A percentile compares a stretch with the other conserved stretches of the same genome.
These are phyloP conservation scores for Amanita rubescens DNA, from an alignment of 768 basidiomycete genomes.

Conservation along the genomic window DNA sequence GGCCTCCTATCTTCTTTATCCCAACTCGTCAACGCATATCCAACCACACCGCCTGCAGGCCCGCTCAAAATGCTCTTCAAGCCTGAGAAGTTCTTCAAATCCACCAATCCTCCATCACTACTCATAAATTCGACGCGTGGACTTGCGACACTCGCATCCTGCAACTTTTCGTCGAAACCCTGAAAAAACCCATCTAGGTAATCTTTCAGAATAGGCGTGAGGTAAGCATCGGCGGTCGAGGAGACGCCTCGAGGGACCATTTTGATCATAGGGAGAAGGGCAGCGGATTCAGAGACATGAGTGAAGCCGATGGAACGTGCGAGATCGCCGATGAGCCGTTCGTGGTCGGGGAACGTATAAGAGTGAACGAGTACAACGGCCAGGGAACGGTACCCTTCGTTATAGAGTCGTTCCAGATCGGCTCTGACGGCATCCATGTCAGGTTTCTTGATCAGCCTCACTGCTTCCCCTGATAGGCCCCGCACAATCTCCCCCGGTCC, in stretches of 20 bases:
- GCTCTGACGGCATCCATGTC: slow-evolving; percentile 45
- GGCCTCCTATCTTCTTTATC: slow-evolving; percentile 62
- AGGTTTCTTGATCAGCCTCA: slow-evolving; percentile 71
- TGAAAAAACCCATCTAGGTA: slow-evolving; percentile 90
- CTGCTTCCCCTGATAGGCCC: slow-evolving; percentile 86
- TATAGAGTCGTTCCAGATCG: slow-evolving; percentile 67
- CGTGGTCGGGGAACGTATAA: slow-evolving; percentile 87
- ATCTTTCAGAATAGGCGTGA: slow-evolving; percentile 78
- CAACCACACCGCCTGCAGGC: slow-evolving; percentile 94
- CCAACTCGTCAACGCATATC: slow-evolving; percentile 91
- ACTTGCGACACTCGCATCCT: slow-evolving; percentile 47
- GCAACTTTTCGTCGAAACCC: slow-evolving; percentile 75
- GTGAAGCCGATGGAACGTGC: slow-evolving; percentile 81
- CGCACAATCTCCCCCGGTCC: slow-evolving; percentile 74
- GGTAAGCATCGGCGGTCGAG: slow-evolving; percentile 90
- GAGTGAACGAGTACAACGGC: slow-evolving; percentile 90
- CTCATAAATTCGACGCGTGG: slow-evolving; percentile 94
- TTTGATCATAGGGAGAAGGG: slow-evolving; percentile 91
- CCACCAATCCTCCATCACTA: slow-evolving; percentile 82
- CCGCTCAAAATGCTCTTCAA: slow-evolving; percentile 90
- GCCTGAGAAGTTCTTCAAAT: slow-evolving; percentile 81
- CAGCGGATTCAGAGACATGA: slow-evolving; percentile 83
- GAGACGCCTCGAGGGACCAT: slow-evolving; percentile 91
- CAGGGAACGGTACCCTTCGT: slow-evolving; percentile 78
- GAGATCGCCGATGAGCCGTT: slow-evolving; percentile 59